Base-by-base conservation (phyloP, 2,329 filamentous ascomycete species). In the Fusarium penzigii region DNA sequence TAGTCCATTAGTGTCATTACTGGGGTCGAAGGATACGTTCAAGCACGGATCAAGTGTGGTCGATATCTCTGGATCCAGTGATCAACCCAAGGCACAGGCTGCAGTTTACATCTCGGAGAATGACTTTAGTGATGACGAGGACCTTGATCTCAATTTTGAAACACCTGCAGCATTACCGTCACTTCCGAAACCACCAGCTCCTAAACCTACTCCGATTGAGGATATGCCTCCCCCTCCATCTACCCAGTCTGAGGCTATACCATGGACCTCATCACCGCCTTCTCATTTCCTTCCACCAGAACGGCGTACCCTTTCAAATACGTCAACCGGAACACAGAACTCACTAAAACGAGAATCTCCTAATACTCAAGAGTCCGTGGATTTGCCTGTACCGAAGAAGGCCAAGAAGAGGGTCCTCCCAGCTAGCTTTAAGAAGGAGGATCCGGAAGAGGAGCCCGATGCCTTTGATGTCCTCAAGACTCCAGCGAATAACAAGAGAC, bases 81-180 rank as follows among this genome's bases (percentile, higher is more conserved):
- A 61, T 12, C 36, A 65, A 25, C 44, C 61, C 55, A 71, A 69
- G 46, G 44, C 58, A 29, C 56, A 67, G 39, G 52, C 67, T 11
- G 56, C 61, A 8, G 81, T 88, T 10, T 83, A 81, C 54, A 89
- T 92, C 57, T 83, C 85, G 53, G 89, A 92, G 56, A 86, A 93
- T 62, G 92, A 96, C 66, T 94, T 96, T 60, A 90, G 91, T 63
- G 89, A 93, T 66, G 92, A 96, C 61, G 81, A 87, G 17, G 83
- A 91, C 49, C 76, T 96, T 20, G 89, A 90, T 55, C 71, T 89
- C 17, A 82, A 92, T 56, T 81, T 85, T 46, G 80, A 89, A 52
- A 79, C 84, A 52, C 84, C 86, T 0, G 70, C 76, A 2, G 75
- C 80, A 2, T 76, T 83, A 4, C 77, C 77, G 8, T 14, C 71